Conservation (phyloP, 116 monocot species). For the Dioscorea cayenensis region DNA sequence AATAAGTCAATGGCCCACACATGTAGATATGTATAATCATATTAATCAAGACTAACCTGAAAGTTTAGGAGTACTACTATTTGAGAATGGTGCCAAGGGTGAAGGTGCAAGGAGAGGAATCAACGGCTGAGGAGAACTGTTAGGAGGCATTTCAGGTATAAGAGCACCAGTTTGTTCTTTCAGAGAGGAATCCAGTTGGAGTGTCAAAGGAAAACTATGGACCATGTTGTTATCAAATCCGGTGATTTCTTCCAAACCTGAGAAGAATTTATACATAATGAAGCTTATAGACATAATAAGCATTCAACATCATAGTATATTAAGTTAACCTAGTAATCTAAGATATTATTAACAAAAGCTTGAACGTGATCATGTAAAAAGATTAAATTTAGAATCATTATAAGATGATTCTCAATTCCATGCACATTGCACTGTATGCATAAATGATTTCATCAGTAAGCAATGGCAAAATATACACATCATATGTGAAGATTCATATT, state of each 20-base stretch:
- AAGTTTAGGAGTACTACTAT: constrained; percentile 56
- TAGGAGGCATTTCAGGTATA: constrained; percentile 51
- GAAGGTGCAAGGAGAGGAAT: constrained; percentile 84
- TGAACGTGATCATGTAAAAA: neutral
- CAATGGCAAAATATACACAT: too few species aligned
- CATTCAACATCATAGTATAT: neutral
- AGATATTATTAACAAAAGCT: neutral
- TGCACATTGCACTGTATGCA: neutral
- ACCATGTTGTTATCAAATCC: constrained; percentile 21
- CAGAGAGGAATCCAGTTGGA: constrained; percentile 8
- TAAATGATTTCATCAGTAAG: too few species aligned
- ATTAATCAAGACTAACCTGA: constrained; percentile 45
- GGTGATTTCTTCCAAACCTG: constrained; percentile 35
- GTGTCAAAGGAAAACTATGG: constrained; percentile 10
- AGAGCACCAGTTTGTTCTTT: constrained; percentile 17
- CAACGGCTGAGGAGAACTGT: constrained; percentile 59
- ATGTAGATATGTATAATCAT: neutral
- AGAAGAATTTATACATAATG: constrained; percentile 2
- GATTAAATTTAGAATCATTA: neutral
- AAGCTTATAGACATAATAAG: neutral
- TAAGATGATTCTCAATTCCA: neutral
- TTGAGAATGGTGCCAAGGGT: constrained; percentile 66
- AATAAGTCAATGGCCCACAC: neutral
- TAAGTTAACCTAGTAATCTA: neutral
- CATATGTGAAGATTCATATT: too few species aligned